A percentile compares a stretch with the other conserved stretches of the same genome.
phyloP scores from a whole-genome alignment of 2,329 filamentous ascomycete genomes.

The Fusarium cyanostomum region DNA sequence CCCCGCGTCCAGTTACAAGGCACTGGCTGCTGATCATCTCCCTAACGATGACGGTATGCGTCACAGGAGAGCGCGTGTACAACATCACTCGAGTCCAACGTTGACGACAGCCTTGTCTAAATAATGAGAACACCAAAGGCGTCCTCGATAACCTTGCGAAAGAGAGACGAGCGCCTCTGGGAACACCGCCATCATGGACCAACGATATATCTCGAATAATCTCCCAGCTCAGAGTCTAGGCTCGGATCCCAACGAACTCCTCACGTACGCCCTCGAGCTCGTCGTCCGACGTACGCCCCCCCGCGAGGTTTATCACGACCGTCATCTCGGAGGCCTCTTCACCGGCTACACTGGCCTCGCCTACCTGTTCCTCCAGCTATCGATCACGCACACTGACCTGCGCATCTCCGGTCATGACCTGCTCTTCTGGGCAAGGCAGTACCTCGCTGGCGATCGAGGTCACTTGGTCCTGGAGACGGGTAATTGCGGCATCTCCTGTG shows the following conservation, averaged over 20 bases:
- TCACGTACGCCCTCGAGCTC: constrained; percentile 49
- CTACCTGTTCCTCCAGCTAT: constrained; percentile 63
- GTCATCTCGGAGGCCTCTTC: constrained; percentile 58
- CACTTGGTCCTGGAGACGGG: constrained; percentile 50
- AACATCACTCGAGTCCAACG: constrained; percentile 23
- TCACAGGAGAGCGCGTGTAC: constrained; percentile 30
- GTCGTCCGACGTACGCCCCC: constrained; percentile 51
- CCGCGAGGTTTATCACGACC: constrained; percentile 45
- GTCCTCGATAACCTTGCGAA: neutral
- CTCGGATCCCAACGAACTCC: constrained; percentile 42
- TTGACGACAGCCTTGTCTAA: constrained; percentile 13
- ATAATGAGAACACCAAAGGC: constrained; percentile 6
- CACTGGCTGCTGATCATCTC: constrained; percentile 30
- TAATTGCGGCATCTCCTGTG: constrained; percentile 61
- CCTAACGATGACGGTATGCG: constrained; percentile 33
- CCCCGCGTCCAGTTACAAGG: constrained; percentile 28
- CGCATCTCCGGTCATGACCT: constrained; percentile 54
- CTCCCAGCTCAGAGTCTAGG: constrained; percentile 44
- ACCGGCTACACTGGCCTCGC: constrained; percentile 65
- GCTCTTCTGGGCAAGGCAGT: constrained; percentile 57
- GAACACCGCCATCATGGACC: constrained; percentile 34
- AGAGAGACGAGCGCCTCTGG: constrained; percentile 5
- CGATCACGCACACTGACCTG: constrained; percentile 54
- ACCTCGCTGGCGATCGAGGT: constrained; percentile 54
- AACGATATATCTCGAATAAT: constrained; percentile 49